phyloP scores from a whole-genome alignment of 768 basidiomycete genomes.

The Russula olivacea region DNA sequence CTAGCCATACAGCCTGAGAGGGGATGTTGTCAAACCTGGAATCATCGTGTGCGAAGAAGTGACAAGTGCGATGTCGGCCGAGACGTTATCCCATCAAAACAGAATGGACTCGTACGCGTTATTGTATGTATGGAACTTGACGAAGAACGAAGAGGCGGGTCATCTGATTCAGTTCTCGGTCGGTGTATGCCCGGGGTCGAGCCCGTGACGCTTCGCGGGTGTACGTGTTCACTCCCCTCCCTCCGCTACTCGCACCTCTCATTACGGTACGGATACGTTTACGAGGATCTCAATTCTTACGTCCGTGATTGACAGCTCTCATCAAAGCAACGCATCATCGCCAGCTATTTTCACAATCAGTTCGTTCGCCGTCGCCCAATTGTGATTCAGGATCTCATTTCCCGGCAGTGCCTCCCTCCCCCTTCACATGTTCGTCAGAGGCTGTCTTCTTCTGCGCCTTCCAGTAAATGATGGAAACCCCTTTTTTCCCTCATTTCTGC shows the following conservation, averaged over 20 bases:
- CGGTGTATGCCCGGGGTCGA: too few species aligned
- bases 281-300: conserved; percentile 12
- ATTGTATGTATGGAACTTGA: too few species aligned
- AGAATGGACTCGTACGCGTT: too few species aligned
- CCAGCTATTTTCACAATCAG: neutral
- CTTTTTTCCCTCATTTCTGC: neutral
- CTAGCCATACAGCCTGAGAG: neutral
- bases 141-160: neutral
- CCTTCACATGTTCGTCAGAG: conserved; percentile 8
- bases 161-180: neutral
- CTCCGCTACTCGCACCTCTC: neutral
- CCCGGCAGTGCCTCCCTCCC: neutral
- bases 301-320: conserved; percentile 11
- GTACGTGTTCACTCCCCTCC: conserved; percentile 17
- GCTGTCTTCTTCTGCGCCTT: conserved; percentile 2
- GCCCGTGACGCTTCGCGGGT: neutral
- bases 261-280: conserved; percentile 7
- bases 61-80: neutral
- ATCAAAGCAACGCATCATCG: neutral
- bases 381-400: neutral
- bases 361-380: conserved; percentile 1
- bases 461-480: conserved; percentile 14
- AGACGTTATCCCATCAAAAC: neutral
- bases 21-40: too few species aligned
- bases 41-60: neutral